Conservation (phyloP, 2,329 filamentous ascomycete genomes). For the Cercospora sesami region DNA sequence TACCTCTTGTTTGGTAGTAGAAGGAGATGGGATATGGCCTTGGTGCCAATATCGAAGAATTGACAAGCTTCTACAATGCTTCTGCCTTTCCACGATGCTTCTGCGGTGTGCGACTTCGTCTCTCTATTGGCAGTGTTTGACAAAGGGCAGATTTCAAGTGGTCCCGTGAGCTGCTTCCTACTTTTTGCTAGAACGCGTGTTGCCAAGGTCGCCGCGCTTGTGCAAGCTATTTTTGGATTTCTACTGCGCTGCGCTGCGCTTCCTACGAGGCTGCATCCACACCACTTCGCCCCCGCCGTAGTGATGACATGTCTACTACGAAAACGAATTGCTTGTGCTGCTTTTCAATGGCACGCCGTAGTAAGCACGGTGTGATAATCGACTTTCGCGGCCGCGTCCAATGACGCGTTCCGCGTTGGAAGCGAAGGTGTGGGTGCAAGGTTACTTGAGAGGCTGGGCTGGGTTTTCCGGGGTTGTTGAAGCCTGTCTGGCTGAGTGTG, state of each 20-base stretch:
- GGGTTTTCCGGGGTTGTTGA: not conserved
- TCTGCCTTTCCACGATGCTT: not conserved
- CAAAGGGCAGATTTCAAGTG: not conserved
- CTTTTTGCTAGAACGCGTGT: not conserved
- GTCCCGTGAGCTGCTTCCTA: not conserved
- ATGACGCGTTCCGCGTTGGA: not conserved
- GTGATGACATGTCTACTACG: not conserved
- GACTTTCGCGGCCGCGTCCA: not conserved
- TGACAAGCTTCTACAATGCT: not conserved
- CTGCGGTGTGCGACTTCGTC: not conserved
- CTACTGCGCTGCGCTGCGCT: not conserved
- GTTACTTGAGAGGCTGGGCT: not conserved
- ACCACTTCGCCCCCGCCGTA: not conserved
- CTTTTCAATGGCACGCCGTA: not conserved
- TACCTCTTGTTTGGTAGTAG: not conserved
- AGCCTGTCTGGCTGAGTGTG: not conserved
- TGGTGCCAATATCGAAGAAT: constrained; percentile 2
- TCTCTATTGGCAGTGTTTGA: not conserved
- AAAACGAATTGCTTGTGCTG: not conserved
- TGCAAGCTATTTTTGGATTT: not conserved
- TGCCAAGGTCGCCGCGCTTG: not conserved
- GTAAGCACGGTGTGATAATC: not conserved
- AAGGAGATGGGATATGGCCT: not conserved
- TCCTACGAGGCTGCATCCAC: not conserved
- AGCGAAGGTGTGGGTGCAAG: not conserved